Percentiles rank a stretch among this genome's conserved stretches.
phyloP scores from a whole-genome alignment of 2,329 filamentous ascomycete genomes.

The Diplocarpon mali region DNA sequence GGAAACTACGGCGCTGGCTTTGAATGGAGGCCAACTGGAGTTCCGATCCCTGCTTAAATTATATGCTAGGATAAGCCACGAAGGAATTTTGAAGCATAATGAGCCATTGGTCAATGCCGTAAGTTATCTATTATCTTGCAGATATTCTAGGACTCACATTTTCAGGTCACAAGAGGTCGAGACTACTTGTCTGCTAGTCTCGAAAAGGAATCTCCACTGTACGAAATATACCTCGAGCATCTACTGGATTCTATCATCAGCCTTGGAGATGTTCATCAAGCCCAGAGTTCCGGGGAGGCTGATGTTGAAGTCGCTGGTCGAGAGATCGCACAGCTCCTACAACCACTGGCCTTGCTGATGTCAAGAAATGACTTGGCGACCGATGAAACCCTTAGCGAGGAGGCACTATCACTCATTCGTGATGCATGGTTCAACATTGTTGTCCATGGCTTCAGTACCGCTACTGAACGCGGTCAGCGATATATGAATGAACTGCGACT shows the following conservation, averaged over 20 bases:
- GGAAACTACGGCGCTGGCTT: slow-evolving; percentile 66
- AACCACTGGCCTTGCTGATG: slow-evolving; percentile 78
- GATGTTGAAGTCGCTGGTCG: slow-evolving; percentile 74
- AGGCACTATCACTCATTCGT: slow-evolving; percentile 62
- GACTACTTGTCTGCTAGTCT: slow-evolving; percentile 64
- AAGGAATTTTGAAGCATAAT: slow-evolving; percentile 61
- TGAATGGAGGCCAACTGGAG: slow-evolving; percentile 68
- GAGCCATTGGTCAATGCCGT: slow-evolving; percentile 59
- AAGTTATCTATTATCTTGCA: slow-evolving; percentile 27
- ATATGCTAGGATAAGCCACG: slow-evolving; percentile 63
- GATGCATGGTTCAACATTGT: slow-evolving; percentile 99
- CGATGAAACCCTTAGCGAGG: slow-evolving; percentile 43
- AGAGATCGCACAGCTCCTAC: slow-evolving; percentile 79
- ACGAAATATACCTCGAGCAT: slow-evolving; percentile 73
- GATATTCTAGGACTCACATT: slow-evolving; percentile 2
- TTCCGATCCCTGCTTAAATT: slow-evolving; percentile 79
- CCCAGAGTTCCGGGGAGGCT: slow-evolving; percentile 59
- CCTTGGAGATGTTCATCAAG: slow-evolving; percentile 74
- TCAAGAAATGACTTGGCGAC: slow-evolving; percentile 48
- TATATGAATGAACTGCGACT: slow-evolving; percentile 68
- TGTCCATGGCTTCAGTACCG: slow-evolving; percentile 77
- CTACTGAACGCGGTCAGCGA: slow-evolving; percentile 60
- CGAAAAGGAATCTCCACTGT: slow-evolving; percentile 59
- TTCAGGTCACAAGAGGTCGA: slow-evolving; percentile 63
- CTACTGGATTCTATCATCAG: slow-evolving; percentile 80